Percentiles rank a stretch among this genome's conserved stretches.
Conservation (phyloP, 805 yeast genomes). For the Metschnikowia kunwiensis region DNA sequence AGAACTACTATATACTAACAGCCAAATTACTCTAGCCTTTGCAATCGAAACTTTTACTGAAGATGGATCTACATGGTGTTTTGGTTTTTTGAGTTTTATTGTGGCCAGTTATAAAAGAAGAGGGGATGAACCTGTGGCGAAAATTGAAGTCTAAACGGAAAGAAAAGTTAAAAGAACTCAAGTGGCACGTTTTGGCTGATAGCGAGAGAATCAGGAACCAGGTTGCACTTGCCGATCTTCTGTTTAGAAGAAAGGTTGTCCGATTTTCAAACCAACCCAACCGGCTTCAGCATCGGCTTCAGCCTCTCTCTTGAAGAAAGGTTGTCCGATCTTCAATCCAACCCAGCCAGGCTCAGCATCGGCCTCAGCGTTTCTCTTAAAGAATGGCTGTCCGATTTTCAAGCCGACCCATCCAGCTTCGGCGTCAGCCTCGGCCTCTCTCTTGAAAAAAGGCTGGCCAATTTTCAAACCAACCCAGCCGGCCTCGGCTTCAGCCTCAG, state of each 20-base stretch:
- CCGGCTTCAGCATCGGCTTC: slow-evolving; percentile 12
- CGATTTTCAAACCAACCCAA: slow-evolving; percentile 12
- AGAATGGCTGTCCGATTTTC: slow-evolving; percentile 15
- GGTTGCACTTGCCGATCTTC: too few species aligned
- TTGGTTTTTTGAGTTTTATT: slow-evolving; percentile 1
- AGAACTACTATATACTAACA: too few species aligned
- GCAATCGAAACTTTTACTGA: too few species aligned
- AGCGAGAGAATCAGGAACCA: too few species aligned
- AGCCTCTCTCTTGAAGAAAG: slow-evolving; percentile 13
- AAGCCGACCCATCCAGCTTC: slow-evolving; percentile 13
- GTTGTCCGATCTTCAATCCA: slow-evolving; percentile 13
- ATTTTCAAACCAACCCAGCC: slow-evolving; percentile 12
- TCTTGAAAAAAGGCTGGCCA: slow-evolving; percentile 16
- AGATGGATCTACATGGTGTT: too few species aligned
- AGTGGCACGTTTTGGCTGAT: too few species aligned
- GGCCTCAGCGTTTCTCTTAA: slow-evolving; percentile 9
- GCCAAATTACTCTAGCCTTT: too few species aligned
- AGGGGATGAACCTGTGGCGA: neutral
- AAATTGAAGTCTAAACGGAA: neutral
- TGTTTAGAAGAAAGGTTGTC: slow-evolving; percentile 15
- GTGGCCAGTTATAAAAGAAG: slow-evolving; percentile 3
- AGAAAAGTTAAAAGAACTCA: neutral
- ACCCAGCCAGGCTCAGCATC: slow-evolving; percentile 17
- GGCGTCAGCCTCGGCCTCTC: slow-evolving; percentile 11
- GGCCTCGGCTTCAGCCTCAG: slow-evolving; percentile 13